A percentile compares a stretch with the other conserved stretches of the same genome.
Conservation (phyloP, 1,284 basidiomycete species). For the Apiotrichum akiyoshidainum region DNA sequence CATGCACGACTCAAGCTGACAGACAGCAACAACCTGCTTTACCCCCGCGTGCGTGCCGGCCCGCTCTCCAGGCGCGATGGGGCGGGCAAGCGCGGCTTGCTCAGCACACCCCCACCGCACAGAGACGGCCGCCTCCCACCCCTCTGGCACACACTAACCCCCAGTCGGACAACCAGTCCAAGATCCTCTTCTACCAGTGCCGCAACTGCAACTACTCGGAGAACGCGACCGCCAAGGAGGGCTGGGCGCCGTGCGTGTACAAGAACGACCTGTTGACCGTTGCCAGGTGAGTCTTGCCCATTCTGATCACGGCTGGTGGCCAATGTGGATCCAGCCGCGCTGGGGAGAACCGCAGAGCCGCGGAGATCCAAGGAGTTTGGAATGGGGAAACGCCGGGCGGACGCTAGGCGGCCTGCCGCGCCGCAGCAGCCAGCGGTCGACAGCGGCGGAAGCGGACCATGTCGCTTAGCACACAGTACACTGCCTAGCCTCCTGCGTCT, state of each 20-base stretch:
- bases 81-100: not conserved
- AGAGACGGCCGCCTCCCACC: not conserved
- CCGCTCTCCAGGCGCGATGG: not conserved
- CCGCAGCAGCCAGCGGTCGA: too few relatives aligned
- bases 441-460: too few relatives aligned
- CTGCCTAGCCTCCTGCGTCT: too few relatives aligned
- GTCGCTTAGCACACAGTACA: too few relatives aligned
- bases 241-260: conserved; percentile 81
- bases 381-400: too few relatives aligned
- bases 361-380: too few relatives aligned
- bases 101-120: too few relatives aligned
- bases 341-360: not conserved
- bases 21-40: conserved; percentile 78
- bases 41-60: conserved; percentile 60
- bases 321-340: not conserved
- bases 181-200: conserved; percentile 87
- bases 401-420: too few relatives aligned
- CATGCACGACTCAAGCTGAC: conserved; percentile 1
- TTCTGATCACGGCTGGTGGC: not conserved
- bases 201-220: conserved; percentile 88
- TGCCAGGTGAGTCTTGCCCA: conserved; percentile 66
- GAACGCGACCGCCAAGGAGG: conserved; percentile 56
- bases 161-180: conserved; percentile 73
- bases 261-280: conserved; percentile 90
- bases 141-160: not conserved